These are phyloP conservation scores for Plasmodium malariae DNA, from an alignment of 169 alveolate genomes.

Conservation along the genomic window DNA sequence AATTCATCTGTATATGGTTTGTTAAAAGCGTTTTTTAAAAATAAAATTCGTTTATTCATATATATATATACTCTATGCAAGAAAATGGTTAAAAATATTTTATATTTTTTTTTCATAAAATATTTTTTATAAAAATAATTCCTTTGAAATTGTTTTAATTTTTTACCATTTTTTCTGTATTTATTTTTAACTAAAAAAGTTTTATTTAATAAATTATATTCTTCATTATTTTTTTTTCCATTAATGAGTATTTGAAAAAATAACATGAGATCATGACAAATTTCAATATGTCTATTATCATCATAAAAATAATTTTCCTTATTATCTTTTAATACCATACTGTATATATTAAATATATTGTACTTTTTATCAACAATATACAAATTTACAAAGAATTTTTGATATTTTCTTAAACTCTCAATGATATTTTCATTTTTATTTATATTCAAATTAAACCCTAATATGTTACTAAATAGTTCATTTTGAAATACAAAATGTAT, in stretches of 20 bases:
- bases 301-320: constrained; percentile 45
- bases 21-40: constrained; percentile 17
- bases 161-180: background rate
- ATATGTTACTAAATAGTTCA: constrained; percentile 9
- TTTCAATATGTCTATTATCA: constrained; percentile 41
- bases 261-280: constrained; percentile 62
- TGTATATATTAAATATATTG: constrained; percentile 42
- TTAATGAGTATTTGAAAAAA: constrained; percentile 59
- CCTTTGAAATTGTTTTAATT: background rate
- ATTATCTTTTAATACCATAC: background rate
- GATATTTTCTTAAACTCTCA: constrained; percentile 60
- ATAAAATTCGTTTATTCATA: constrained; percentile 51
- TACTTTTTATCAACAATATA: constrained; percentile 23
- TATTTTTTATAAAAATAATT: constrained; percentile 5
- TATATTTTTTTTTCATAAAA: constrained; percentile 21
- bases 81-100: constrained; percentile 26
- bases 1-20: background rate
- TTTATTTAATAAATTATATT: background rate
- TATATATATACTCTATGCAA: constrained; percentile 27
- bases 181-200: background rate
- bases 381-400: constrained; percentile 20
- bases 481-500: constrained; percentile 46
- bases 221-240: constrained; percentile 17
- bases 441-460: constrained; percentile 57
- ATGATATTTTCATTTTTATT: constrained; percentile 30